Evolutionary conservation across 768 basidiomycete genomes (phyloP).

Genomic region (Auricularia cornea): DNA sequence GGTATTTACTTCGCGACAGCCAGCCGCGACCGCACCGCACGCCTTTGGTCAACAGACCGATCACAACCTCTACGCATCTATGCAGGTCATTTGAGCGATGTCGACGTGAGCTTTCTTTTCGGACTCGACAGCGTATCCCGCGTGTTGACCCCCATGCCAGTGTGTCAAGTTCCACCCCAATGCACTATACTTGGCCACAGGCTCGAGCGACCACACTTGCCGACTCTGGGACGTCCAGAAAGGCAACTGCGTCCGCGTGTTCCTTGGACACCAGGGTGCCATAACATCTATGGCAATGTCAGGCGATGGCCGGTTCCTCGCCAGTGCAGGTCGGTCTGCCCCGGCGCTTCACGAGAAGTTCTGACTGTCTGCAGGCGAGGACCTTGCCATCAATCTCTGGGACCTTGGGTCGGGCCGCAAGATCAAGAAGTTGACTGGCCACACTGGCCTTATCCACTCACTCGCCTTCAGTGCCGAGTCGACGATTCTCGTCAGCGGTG

Average conservation of each 20-base stretch:
- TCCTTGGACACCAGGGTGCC: slow-evolving; percentile 88
- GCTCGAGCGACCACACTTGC: slow-evolving; percentile 93
- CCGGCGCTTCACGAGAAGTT: not conserved
- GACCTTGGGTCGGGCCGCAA: slow-evolving; percentile 91
- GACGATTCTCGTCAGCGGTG: slow-evolving; percentile 80
- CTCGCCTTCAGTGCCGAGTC: slow-evolving; percentile 91
- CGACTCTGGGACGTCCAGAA: slow-evolving; percentile 98
- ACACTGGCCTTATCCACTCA: slow-evolving; percentile 81
- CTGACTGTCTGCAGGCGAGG: slow-evolving; percentile 50
- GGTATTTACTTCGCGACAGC: slow-evolving; percentile 98
- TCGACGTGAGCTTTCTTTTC: slow-evolving; percentile 67
- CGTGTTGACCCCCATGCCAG: slow-evolving; percentile 32
- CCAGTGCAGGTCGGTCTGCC: slow-evolving; percentile 62
- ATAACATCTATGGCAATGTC: slow-evolving; percentile 82
- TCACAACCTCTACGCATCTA: slow-evolving; percentile 82
- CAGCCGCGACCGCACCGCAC: slow-evolving; percentile 87
- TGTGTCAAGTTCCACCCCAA: slow-evolving; percentile 96
- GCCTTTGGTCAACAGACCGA: slow-evolving; percentile 94
- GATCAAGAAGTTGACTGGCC: slow-evolving; percentile 95
- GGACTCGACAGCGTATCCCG: too few relatives aligned
- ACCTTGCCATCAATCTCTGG: slow-evolving; percentile 92
- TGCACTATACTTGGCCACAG: slow-evolving; percentile 93
- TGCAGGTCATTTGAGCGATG: slow-evolving; percentile 93
- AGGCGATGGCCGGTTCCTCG: slow-evolving; percentile 90
- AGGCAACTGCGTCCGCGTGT: slow-evolving; percentile 88